Evolutionary conservation across 148 eudicot species (phyloP), one percentile per base, ranked within the genome.

Genomic region (Talinum fruticosum): DNA sequence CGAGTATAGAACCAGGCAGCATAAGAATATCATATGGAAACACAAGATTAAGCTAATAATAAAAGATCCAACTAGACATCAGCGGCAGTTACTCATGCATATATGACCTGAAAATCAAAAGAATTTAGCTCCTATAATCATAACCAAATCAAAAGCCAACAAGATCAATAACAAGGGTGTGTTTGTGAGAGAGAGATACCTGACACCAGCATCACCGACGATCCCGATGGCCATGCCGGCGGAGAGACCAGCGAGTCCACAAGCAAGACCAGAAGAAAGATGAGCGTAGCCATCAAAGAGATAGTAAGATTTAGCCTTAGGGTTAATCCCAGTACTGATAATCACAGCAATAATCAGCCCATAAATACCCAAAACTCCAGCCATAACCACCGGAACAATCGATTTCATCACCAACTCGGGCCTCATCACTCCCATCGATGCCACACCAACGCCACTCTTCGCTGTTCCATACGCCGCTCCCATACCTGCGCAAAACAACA

Each of bases 181-280:
- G n/a, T n/a, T n/a, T n/a, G n/a, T 16, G 44, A n/a, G 54, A 59
- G 75, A 68, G 24, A 72, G 0, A 70, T 64, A 90, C 94, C 94
- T 88, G 69, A 90, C 94, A 85, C 94, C 94, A 53, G 91, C 94
- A 84, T 90, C 93, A 14, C 93, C 93, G 33, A 90, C 93, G 37
- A 90, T 88, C 12, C 93, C 93, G 15, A 90, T 90, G 16, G 94
- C 94, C 94, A 90, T 90, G 79, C 94, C 94, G 74, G 94, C 94
- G 57, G 91, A 82, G 34, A 90, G 84, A 35, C 94, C 94, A 65
- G 94, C 91, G 35, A 90, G 91, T 68, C 94, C 94, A 84, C 94
- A 90, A 79, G 94, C 90, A 28, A 90, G 87, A 66, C 94, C 94
- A 59, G 94, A 90, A 1, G 94, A 90, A 21, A 90, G 86, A 80